Evolutionary conservation across 345 rosid species (phyloP).

Genomic region (Odontarrhena argentea): DNA sequence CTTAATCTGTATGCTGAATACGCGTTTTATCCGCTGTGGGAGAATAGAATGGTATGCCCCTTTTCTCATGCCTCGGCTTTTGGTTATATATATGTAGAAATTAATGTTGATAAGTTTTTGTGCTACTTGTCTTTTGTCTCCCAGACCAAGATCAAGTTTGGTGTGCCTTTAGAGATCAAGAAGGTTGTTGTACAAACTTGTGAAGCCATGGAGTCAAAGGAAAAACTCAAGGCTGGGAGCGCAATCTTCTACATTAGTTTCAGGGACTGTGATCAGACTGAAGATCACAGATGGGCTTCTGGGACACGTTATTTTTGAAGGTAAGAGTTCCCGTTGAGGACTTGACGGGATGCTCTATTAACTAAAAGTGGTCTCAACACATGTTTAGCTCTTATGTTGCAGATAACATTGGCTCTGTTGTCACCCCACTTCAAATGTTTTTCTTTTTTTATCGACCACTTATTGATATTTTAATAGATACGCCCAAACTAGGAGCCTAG

Average conservation of each 20-base stretch:
- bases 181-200: not conserved
- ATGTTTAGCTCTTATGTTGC: too few species aligned
- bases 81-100: not conserved
- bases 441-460: too few species aligned
- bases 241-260: constrained; percentile 9
- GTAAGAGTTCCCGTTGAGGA: too few species aligned
- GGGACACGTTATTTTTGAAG: too few species aligned
- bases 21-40: not conserved
- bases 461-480: too few species aligned
- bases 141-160: not conserved
- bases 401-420: too few species aligned
- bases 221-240: not conserved
- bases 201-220: not conserved
- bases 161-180: not conserved
- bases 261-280: not conserved
- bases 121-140: not conserved
- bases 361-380: too few species aligned
- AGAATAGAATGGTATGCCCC: too few species aligned
- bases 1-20: not conserved
- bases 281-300: too few species aligned
- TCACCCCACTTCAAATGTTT: too few species aligned
- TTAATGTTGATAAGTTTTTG: not conserved
- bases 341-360: too few species aligned
- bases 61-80: not conserved
- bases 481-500: too few species aligned